phyloP scores from a whole-genome alignment of 2,329 filamentous ascomycete species.

The Ascochyta lentis region DNA sequence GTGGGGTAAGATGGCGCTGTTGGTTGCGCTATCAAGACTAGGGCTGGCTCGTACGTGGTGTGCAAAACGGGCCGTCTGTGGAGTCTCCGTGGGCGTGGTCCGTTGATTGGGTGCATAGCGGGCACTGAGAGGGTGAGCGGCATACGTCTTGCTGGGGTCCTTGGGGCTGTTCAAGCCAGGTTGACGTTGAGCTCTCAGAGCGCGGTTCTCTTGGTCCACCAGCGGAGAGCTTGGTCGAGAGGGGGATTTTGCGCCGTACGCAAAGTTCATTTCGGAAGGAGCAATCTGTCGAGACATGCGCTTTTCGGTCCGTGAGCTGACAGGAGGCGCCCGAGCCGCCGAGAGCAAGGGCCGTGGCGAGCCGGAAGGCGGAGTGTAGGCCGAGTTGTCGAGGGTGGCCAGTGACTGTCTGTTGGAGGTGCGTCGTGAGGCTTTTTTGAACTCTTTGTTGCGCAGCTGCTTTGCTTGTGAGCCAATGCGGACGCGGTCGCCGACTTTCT shows the following conservation, averaged over 20 bases:
- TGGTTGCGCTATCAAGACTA: conserved; percentile 78
- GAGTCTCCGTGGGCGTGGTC: conserved; percentile 66
- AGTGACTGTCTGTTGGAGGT: conserved; percentile 83
- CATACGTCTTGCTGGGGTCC: conserved; percentile 61
- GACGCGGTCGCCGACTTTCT: conserved; percentile 95
- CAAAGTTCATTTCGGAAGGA: conserved; percentile 52
- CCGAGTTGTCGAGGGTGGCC: conserved; percentile 74
- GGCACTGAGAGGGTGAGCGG: conserved; percentile 61
- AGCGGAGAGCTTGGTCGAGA: conserved; percentile 77
- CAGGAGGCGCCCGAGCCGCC: conserved; percentile 51
- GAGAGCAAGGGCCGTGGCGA: conserved; percentile 69
- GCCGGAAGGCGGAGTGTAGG: conserved; percentile 66
- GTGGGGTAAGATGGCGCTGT: conserved; percentile 80
- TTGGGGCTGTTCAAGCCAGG: conserved; percentile 63
- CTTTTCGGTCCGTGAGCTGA: conserved; percentile 55
- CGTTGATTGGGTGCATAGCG: conserved; percentile 47
- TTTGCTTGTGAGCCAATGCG: conserved; percentile 68
- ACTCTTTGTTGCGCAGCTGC: conserved; percentile 57
- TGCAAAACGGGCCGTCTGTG: conserved; percentile 67
- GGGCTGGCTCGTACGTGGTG: conserved; percentile 80
- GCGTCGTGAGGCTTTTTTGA: conserved; percentile 66
- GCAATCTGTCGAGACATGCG: conserved; percentile 57
- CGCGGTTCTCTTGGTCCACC: conserved; percentile 62
- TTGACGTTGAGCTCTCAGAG: conserved; percentile 65
- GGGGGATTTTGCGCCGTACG: conserved; percentile 59